Conservation (phyloP, 1,139 yeast genomes). For the Lodderomyces theae region DNA sequence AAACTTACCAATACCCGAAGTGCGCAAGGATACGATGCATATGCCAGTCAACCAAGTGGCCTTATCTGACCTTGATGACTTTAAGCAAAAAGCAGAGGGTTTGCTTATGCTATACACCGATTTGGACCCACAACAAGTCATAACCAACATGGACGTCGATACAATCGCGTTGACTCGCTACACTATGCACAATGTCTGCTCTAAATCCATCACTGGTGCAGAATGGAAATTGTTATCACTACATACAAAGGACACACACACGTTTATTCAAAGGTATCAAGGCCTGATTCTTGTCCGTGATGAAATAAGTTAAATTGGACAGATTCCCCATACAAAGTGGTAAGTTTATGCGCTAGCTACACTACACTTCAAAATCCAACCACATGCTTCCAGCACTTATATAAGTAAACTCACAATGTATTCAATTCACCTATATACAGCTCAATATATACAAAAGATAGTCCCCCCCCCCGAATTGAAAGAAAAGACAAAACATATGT, state of each 20-base stretch:
- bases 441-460: not conserved
- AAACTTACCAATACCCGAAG: not conserved
- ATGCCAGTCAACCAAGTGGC: not conserved
- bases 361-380: too few relatives aligned
- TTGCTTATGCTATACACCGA: conserved; percentile 7
- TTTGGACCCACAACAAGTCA: conserved; percentile 4
- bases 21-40: not conserved
- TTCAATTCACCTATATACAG: conserved; percentile 2
- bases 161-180: not conserved
- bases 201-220: conserved; percentile 1
- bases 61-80: not conserved
- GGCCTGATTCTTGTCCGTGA: not conserved
- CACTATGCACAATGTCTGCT: conserved; percentile 7
- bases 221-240: conserved; percentile 9
- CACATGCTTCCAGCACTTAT: too few relatives aligned
- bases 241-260: conserved; percentile 7
- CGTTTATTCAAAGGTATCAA: conserved; percentile 4
- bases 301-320: too few relatives aligned
- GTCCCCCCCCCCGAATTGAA: not conserved
- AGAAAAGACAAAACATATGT: conserved; percentile 2
- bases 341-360: too few relatives aligned
- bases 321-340: too few relatives aligned
- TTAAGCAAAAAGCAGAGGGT: not conserved
- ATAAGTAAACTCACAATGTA: not conserved
- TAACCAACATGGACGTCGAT: not conserved